Percentiles rank a stretch among this genome's conserved stretches.
Conservation (phyloP, 164 flowering plant genomes). For the Vitis amurensis region DNA sequence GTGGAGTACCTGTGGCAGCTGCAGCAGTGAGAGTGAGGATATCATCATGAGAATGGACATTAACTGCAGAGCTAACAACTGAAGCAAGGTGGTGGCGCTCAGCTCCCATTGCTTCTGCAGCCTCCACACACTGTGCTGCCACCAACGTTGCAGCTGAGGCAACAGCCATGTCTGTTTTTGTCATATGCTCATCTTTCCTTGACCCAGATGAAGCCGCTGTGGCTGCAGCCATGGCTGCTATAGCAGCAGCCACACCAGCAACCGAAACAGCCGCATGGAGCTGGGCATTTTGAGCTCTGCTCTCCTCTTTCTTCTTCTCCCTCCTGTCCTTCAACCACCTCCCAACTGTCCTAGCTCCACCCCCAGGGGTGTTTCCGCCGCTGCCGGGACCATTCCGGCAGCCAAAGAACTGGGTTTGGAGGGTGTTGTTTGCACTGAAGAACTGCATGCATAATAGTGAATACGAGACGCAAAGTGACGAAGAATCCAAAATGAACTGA, state of each 20-base stretch:
- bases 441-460: slow-evolving; percentile 29
- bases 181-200: slow-evolving; percentile 44
- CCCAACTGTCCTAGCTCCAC: slow-evolving; percentile 60
- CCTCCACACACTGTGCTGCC: slow-evolving; percentile 80
- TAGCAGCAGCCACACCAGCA: slow-evolving; percentile 68
- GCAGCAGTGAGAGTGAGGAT: slow-evolving; percentile 74
- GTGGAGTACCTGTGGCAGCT: slow-evolving; percentile 62
- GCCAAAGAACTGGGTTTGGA: slow-evolving; percentile 39
- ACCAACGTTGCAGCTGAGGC: slow-evolving; percentile 75
- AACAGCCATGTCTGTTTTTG: slow-evolving; percentile 60
- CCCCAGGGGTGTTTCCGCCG: slow-evolving; percentile 17
- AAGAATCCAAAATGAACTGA: no score
- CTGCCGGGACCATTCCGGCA: slow-evolving; percentile 27
- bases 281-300: slow-evolving; percentile 62
- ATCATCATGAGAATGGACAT: slow-evolving; percentile 57
- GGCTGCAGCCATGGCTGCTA: slow-evolving; percentile 67
- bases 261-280: slow-evolving; percentile 69
- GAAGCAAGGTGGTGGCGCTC: slow-evolving; percentile 62
- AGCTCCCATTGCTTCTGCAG: slow-evolving; percentile 72
- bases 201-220: slow-evolving; percentile 44
- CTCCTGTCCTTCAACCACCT: slow-evolving; percentile 72
- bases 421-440: slow-evolving; percentile 42
- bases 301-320: slow-evolving; percentile 70
- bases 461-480: no score
- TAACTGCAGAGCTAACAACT: slow-evolving; percentile 66